phyloP scores from a whole-genome alignment of 129 eudicot genomes.

The Erigeron canadensis region DNA sequence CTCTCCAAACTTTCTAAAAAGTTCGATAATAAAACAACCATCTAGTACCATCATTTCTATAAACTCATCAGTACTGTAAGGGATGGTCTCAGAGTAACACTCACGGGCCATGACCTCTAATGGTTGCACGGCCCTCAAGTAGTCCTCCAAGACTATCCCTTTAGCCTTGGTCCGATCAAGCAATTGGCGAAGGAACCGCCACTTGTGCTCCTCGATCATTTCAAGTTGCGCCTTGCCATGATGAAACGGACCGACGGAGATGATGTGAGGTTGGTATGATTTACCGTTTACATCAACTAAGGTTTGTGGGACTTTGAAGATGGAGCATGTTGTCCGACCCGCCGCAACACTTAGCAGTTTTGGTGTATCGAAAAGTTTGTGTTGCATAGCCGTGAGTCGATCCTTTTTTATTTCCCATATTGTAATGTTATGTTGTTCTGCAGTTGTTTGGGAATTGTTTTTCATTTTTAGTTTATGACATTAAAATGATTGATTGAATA shows the following conservation, averaged over 20 bases:
- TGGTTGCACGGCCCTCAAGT: slow-evolving; percentile 44
- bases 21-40: slow-evolving; percentile 81
- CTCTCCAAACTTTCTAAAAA: slow-evolving; percentile 50
- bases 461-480: slow-evolving; percentile 1
- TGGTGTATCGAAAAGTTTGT: slow-evolving; percentile 53
- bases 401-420: slow-evolving; percentile 56
- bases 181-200: slow-evolving; percentile 58
- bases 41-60: slow-evolving; percentile 81
- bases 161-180: slow-evolving; percentile 37
- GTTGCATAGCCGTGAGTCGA: slow-evolving; percentile 51
- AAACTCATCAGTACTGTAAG: slow-evolving; percentile 41
- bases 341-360: slow-evolving; percentile 56
- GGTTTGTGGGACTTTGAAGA: slow-evolving; percentile 71
- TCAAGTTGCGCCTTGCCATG: slow-evolving; percentile 49
- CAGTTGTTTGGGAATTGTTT: slow-evolving; percentile 10
- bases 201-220: slow-evolving; percentile 90
- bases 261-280: slow-evolving; percentile 61
- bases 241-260: slow-evolving; percentile 85
- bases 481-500: too few species aligned
- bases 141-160: slow-evolving; percentile 42
- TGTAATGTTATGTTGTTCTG: slow-evolving; percentile 28
- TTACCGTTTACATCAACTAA: slow-evolving; percentile 54
- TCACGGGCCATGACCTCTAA: slow-evolving; percentile 55
- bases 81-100: slow-evolving; percentile 55
- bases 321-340: slow-evolving; percentile 64